Base-by-base conservation (phyloP, 352 stramenopile species). In the Discostella stelligera region DNA sequence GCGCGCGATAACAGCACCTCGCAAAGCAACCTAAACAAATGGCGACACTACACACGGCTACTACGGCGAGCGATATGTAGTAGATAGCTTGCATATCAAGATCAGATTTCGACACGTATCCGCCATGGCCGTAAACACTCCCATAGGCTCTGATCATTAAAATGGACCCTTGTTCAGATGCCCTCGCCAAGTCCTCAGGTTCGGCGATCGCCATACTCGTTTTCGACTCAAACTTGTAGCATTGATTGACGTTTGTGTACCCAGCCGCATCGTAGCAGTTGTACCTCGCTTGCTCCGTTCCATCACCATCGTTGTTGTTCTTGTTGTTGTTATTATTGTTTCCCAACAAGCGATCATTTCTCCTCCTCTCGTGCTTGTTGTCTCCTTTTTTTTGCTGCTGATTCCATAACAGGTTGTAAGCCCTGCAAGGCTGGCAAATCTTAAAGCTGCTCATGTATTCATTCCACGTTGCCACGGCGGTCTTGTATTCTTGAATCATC, bases 381-480 rank as follows among this genome's bases (percentile, higher is more conserved):
- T 59, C 5, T 6, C 27, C 27, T 32, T 32, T 32, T 32, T 32
- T 32, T 0, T 59, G 30, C 21, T 14, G 6, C 32, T 39, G n/a
- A 27, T 56, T 18, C 18, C 8, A 41, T 23, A 16, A 27, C 7
- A 41, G 37, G 21, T 82, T 74, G 77, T 84, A 89, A n/a, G 82
- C 66, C 52, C 39, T 49, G 53, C 83, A 89, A 46, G 83, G 79
- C 66, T 89, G 83, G 11, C 79, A 89, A 30, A 84, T 66, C 65
- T 87, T 89, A 62, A 77, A 89, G 10, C 74, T 46, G 32, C 80
- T 73, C 68, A 89, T 71, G 10, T 69, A 67, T n/a, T 80, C 55
- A 58, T 89, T 89, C 79, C 75, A 86, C 37, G 71, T 32, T 25
- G 78, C 46, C 11, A 88, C 49, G 27, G 58, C 14, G 9, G 27